Conservation (phyloP, 352 stramenopile genomes). For the Globisporangium mamillatum region DNA sequence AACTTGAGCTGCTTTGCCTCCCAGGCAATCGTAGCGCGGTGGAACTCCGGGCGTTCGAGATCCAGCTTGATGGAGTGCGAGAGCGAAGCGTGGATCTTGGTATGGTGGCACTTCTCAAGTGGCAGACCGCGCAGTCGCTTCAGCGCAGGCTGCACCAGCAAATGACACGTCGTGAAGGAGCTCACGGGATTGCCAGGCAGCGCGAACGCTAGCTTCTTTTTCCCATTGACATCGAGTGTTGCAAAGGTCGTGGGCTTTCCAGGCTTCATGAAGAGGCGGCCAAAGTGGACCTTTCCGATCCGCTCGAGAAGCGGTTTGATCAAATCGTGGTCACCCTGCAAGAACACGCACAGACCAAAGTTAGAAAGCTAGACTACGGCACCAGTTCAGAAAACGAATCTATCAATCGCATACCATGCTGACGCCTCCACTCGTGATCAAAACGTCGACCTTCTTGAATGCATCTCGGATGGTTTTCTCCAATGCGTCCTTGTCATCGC, state of each 20-base stretch:
- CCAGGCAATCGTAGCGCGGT: conserved; percentile 76
- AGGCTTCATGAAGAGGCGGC: conserved; percentile 96
- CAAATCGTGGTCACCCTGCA: conserved; percentile 89
- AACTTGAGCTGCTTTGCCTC: conserved; percentile 67
- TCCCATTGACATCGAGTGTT: conserved; percentile 59
- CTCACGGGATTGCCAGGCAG: conserved; percentile 97
- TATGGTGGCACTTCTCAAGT: conserved; percentile 39
- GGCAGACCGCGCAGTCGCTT: conserved; percentile 78
- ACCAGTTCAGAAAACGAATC: not conserved
- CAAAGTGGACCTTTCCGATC: conserved; percentile 92
- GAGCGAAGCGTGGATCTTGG: conserved; percentile 56
- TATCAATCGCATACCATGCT: conserved; percentile 66
- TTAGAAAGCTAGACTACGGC: not conserved
- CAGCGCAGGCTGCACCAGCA: conserved; percentile 93
- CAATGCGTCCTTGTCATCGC: conserved; percentile 59
- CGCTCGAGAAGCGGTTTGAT: conserved; percentile 89
- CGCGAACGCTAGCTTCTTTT: conserved; percentile 90
- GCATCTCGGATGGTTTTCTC: conserved; percentile 42
- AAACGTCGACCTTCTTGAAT: conserved; percentile 77
- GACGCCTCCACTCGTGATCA: conserved; percentile 95
- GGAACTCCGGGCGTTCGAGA: conserved; percentile 94
- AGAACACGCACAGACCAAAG: not conserved
- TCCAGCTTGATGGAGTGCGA: conserved; percentile 79
- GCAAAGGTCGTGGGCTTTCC: conserved; percentile 98
- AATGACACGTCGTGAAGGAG: conserved; percentile 91